Evolutionary conservation across 192 early-diverging fungal species (phyloP).

Genomic region (Coemansia sp.): DNA sequence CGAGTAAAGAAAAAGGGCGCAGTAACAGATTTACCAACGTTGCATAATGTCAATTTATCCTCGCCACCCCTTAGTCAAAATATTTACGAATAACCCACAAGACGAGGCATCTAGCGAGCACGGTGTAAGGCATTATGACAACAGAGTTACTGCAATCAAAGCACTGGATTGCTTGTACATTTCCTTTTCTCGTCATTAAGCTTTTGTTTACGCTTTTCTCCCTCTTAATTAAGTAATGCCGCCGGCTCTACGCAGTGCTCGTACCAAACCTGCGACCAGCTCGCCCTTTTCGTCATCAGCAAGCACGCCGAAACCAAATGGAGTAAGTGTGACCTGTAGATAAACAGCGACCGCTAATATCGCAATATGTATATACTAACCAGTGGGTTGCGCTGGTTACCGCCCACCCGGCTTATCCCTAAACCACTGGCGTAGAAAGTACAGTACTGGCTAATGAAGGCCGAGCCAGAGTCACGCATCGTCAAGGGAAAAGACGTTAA

Average conservation of each 20-base stretch:
- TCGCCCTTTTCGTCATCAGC: not conserved
- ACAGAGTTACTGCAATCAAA: not conserved
- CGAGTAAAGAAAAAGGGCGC: not conserved
- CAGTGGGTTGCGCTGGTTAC: not conserved
- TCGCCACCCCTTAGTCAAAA: not conserved
- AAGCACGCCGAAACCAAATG: not conserved
- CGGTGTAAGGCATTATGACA: not conserved
- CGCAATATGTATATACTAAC: not conserved
- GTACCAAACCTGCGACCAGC: not conserved
- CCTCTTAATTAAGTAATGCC: conserved; percentile 12
- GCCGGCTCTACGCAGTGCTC: conserved; percentile 11
- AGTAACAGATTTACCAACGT: not conserved
- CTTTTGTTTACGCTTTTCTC: not conserved
- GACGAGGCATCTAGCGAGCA: not conserved
- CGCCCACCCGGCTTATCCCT: not conserved
- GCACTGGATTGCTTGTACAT: conserved; percentile 3
- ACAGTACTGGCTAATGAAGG: conserved; percentile 81
- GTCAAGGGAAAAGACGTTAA: conserved; percentile 68
- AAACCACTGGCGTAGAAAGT: conserved; percentile 2
- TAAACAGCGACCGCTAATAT: not conserved
- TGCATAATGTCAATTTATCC: too few relatives aligned
- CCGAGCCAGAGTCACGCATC: conserved; percentile 74
- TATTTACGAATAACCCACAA: conserved; percentile 7
- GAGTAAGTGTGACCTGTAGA: not conserved
- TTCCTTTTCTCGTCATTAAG: not conserved